Evolutionary conservation across 345 rosid species (phyloP), one percentile per base, ranked within the genome.

Genomic region (Eucalyptus leucophloia): DNA sequence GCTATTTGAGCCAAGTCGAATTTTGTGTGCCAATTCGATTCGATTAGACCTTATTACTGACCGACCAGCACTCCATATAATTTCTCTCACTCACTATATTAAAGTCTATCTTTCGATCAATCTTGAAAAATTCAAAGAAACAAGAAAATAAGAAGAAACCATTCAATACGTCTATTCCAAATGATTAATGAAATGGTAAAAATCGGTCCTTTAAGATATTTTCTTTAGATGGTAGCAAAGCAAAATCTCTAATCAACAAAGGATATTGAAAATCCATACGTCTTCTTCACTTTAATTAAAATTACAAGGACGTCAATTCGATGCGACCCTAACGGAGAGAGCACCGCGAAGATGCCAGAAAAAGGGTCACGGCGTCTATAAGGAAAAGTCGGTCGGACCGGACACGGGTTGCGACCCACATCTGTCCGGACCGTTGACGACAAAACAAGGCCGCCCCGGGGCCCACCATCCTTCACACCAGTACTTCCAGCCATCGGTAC

Each of bases 201-300:
- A 40, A 2, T 18, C 2, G 1, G 1, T 37, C 83, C 3, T 77
- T 21, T 3, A 4, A 9, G 82, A 19, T 72, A 18, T 72, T 18
- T 18, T 24, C 4, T 34, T 34, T 2, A 1, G 26, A 4, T 2
- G 4, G 1, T 77, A 10, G 1, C 5, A 19, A 77, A 77, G 5
- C 16, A 40, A 77, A 77, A 40, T 11, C 40, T 77, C 16, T 7
- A 11, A 77, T 77, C 83, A 7, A 77, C 5, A 11, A 12, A 21
- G 2, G 28, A 77, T 21, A 40, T 37, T 37, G 16, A 37, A 40
- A 37, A 77, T 40, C 15, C 45, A 11, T 24, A 40, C 30, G 18
- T 62, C 24, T 5, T 34, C 23, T 10, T 17, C 2, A 18, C 12
- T 37, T 11, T 12, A 1, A 7, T 24, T 72, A 10, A 11, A 72